Percentiles rank a stretch among this genome's conserved stretches.
These are phyloP conservation scores for Boletellus ananiceps DNA, from an alignment of 768 basidiomycete species.

Conservation along the genomic window DNA sequence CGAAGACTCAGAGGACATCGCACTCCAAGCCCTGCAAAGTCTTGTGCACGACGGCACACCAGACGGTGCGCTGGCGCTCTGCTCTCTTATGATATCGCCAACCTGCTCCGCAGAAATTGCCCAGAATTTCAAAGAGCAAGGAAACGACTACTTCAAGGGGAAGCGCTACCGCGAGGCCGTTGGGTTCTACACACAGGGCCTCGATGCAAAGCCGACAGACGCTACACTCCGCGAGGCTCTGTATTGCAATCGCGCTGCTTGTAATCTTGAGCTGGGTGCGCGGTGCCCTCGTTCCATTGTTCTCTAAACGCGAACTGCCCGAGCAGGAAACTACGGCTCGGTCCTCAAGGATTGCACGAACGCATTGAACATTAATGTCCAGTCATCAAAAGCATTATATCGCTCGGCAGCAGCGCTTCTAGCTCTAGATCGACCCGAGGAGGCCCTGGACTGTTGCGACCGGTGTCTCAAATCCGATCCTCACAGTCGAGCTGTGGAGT, in stretches of 20 bases:
- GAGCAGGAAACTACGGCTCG: slow-evolving; percentile 79
- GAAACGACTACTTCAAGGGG: slow-evolving; percentile 89
- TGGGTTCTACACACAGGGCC: slow-evolving; percentile 85
- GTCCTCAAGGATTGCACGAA: slow-evolving; percentile 83
- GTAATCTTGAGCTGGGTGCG: slow-evolving; percentile 84
- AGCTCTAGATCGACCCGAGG: slow-evolving; percentile 68
- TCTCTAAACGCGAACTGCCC: not conserved
- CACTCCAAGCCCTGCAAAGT: slow-evolving; percentile 79
- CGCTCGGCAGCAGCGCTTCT: slow-evolving; percentile 78
- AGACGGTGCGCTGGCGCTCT: slow-evolving; percentile 63
- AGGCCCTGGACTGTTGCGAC: slow-evolving; percentile 78
- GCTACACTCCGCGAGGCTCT: slow-evolving; percentile 55
- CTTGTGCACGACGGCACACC: slow-evolving; percentile 87
- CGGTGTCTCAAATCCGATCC: slow-evolving; percentile 60
- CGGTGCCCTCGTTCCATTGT: slow-evolving; percentile 1
- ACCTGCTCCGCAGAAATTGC: slow-evolving; percentile 62
- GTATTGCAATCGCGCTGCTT: slow-evolving; percentile 87
- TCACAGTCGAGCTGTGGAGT: slow-evolving; percentile 50
- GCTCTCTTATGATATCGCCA: not conserved
- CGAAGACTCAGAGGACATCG: slow-evolving; percentile 56
- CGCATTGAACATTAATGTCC: slow-evolving; percentile 57
- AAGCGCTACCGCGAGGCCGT: slow-evolving; percentile 84
- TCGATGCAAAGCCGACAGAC: slow-evolving; percentile 80
- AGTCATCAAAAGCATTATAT: slow-evolving; percentile 79
- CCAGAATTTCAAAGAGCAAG: slow-evolving; percentile 90